Evolutionary conservation across 768 basidiomycete genomes (phyloP).

Genomic region (Trametes cubensis): DNA sequence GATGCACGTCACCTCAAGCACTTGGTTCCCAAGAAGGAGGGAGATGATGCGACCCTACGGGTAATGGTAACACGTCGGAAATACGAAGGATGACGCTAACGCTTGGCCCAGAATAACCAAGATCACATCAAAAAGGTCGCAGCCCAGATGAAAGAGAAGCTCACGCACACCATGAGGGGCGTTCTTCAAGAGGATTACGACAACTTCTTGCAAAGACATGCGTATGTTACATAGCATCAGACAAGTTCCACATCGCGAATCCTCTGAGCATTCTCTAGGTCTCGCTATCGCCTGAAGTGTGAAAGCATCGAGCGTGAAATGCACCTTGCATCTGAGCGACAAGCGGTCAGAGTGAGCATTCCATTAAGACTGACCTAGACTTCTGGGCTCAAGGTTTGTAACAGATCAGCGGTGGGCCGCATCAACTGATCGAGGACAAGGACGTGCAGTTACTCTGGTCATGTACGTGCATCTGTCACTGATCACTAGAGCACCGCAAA

Average conservation of each 20-base stretch:
- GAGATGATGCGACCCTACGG: too few relatives aligned
- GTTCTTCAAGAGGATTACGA: background rate
- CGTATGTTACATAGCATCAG: background rate
- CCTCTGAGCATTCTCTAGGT: background rate
- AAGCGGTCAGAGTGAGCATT: background rate
- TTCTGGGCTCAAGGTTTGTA: too few relatives aligned
- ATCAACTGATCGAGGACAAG: constrained; percentile 6
- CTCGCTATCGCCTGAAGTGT: constrained; percentile 7
- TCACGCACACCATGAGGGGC: constrained; percentile 2
- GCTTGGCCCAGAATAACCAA: background rate
- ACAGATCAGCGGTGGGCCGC: constrained; percentile 8
- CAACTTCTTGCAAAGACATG: constrained; percentile 1
- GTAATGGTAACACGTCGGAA: too few relatives aligned
- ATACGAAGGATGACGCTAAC: background rate
- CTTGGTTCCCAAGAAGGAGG: too few relatives aligned
- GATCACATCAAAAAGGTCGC: background rate
- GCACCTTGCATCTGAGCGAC: background rate
- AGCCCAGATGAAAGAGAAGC: background rate
- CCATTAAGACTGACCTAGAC: too few relatives aligned
- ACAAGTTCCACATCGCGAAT: too few relatives aligned
- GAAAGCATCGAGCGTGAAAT: background rate
- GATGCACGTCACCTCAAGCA: background rate
- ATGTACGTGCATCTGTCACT: too few relatives aligned
- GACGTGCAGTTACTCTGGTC: background rate
- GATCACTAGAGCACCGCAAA: too few relatives aligned